Evolutionary conservation across 2,329 filamentous ascomycete genomes (phyloP).

Genomic region (Colletotrichum sp.): DNA sequence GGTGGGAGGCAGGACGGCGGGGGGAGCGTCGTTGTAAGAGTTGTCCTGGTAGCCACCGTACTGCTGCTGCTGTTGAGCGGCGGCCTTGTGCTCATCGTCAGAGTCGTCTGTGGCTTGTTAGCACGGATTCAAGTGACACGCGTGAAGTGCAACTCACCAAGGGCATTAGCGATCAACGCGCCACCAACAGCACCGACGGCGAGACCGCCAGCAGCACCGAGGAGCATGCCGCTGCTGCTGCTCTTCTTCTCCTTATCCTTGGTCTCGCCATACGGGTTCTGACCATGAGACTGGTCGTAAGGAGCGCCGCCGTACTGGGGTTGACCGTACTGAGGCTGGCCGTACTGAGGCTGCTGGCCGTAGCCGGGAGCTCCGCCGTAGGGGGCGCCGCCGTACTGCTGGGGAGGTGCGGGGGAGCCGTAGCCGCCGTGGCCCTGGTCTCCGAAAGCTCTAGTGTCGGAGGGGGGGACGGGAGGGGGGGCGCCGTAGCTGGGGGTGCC

Average conservation of each 20-base stretch:
- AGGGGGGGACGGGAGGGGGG: slow-evolving; percentile 2
- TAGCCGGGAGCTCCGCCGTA: slow-evolving; percentile 8
- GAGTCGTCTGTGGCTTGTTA: slow-evolving; percentile 15
- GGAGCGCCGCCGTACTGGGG: slow-evolving; percentile 13
- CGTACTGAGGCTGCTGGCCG: slow-evolving; percentile 9
- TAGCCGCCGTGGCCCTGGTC: slow-evolving; percentile 17
- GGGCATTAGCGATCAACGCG: slow-evolving; percentile 60
- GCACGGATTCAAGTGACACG: not conserved
- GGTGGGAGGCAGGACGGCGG: slow-evolving; percentile 40
- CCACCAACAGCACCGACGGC: slow-evolving; percentile 63
- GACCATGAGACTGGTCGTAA: not conserved
- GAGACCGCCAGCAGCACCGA: slow-evolving; percentile 64
- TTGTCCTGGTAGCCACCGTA: slow-evolving; percentile 21
- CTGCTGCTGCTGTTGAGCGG: slow-evolving; percentile 10
- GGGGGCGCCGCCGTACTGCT: slow-evolving; percentile 2
- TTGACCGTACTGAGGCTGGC: not conserved
- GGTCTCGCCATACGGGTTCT: slow-evolving; percentile 25
- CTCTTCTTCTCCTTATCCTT: slow-evolving; percentile 43
- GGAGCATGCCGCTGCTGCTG: slow-evolving; percentile 58
- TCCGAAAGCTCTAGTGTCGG: slow-evolving; percentile 19
- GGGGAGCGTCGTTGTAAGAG: slow-evolving; percentile 29
- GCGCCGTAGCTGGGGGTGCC: slow-evolving; percentile 8
- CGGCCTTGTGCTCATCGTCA: slow-evolving; percentile 19
- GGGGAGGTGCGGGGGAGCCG: slow-evolving; percentile 18
- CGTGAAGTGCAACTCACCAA: slow-evolving; percentile 45